Conservation (phyloP, 2,329 filamentous ascomycete genomes). For the Leptographium procerum region DNA sequence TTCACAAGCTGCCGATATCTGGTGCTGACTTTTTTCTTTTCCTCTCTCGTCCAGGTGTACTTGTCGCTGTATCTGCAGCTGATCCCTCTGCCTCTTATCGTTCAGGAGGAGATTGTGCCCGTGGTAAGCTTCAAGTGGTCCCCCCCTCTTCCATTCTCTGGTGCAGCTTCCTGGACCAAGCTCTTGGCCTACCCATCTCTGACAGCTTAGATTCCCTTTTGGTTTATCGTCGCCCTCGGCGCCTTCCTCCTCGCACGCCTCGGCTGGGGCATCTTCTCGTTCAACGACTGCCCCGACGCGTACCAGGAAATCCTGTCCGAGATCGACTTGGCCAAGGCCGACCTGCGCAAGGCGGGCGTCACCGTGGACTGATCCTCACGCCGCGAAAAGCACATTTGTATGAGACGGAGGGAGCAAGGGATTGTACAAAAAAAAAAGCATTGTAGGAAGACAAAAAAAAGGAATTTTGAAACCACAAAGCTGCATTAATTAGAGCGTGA, state of each 20-base stretch:
- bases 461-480: no score
- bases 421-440: neutral
- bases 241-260: conserved; percentile 86
- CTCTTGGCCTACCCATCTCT: neutral
- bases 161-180: neutral
- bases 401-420: neutral
- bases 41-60: conserved; percentile 75
- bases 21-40: neutral
- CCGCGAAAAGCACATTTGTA: no score
- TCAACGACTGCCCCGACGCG: conserved; percentile 89
- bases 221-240: conserved; percentile 81
- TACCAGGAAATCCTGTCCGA: conserved; percentile 81
- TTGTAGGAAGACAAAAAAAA: no score
- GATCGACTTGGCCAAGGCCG: conserved; percentile 64
- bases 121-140: conserved; percentile 66
- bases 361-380: conserved; percentile 53
- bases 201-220: conserved; percentile 70
- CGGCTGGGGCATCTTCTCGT: conserved; percentile 85
- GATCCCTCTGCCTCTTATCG: conserved; percentile 62
- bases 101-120: conserved; percentile 80
- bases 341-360: conserved; percentile 64
- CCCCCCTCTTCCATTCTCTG: neutral
- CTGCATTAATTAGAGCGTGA: neutral
- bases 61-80: conserved; percentile 75
- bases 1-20: neutral